Evolutionary conservation across 805 yeast genomes (phyloP).

Genomic region (Metschnikowia dekortorum): DNA sequence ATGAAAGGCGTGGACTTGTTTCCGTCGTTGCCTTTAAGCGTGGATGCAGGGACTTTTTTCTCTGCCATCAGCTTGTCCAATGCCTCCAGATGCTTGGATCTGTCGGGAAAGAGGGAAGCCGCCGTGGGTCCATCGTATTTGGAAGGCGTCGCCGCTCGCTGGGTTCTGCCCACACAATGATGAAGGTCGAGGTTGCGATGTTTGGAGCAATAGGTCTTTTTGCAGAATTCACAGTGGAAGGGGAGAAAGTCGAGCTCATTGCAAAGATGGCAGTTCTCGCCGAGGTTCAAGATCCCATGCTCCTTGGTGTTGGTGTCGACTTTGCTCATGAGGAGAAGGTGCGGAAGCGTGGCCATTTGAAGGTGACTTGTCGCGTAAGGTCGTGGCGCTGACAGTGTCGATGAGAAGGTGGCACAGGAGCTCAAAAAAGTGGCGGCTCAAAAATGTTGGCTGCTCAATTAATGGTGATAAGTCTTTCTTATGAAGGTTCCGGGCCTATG

Average conservation of each 20-base stretch:
- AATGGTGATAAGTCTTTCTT: not conserved
- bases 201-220: constrained; percentile 43
- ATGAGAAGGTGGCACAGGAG: not conserved
- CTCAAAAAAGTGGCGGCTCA: too few species aligned
- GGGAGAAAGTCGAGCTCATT: constrained; percentile 56
- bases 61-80: constrained; percentile 25
- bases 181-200: constrained; percentile 40
- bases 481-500: not conserved
- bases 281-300: constrained; percentile 48
- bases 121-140: constrained; percentile 33
- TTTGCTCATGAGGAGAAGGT: constrained; percentile 21
- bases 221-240: constrained; percentile 48
- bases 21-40: constrained; percentile 17
- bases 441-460: too few species aligned
- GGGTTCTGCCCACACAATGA: constrained; percentile 23
- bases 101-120: constrained; percentile 48
- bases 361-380: constrained; percentile 1
- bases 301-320: constrained; percentile 19
- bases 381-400: constrained; percentile 1
- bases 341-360: constrained; percentile 6
- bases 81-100: constrained; percentile 36
- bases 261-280: constrained; percentile 53
- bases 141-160: constrained; percentile 12
- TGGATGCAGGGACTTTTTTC: constrained; percentile 12
- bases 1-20: constrained; percentile 11